Conservation (phyloP, 495 filamentous ascomycete genomes). For the Hyaloscypha bicolor region DNA sequence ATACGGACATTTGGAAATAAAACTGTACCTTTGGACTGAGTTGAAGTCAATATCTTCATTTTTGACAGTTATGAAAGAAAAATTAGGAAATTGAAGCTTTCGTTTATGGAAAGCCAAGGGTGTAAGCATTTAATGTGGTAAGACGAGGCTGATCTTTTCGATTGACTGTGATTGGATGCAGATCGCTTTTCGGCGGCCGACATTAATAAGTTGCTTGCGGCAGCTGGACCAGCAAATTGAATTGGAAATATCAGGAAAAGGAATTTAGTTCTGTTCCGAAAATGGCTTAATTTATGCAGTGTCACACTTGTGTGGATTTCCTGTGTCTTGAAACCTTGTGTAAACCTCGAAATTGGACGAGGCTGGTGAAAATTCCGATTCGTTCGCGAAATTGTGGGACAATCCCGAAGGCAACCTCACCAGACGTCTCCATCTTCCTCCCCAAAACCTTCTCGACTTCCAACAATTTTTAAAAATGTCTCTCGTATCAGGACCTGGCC, state of each 20-base stretch:
- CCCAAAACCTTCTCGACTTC: not conserved
- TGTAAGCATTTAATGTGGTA: not conserved
- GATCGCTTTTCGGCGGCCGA: not conserved
- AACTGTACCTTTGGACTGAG: not conserved
- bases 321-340: not conserved
- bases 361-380: slow-evolving; percentile 7
- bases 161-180: not conserved
- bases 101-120: not conserved
- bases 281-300: not conserved
- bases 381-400: slow-evolving; percentile 9
- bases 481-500: slow-evolving; percentile 33
- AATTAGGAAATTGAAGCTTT: not conserved
- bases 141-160: not conserved
- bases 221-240: not conserved
- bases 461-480: slow-evolving; percentile 23
- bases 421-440: not conserved
- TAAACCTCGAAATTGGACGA: slow-evolving; percentile 3
- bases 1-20: not conserved
- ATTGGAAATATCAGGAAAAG: not conserved
- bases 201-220: not conserved
- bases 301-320: not conserved
- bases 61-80: not conserved
- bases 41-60: not conserved
- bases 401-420: slow-evolving; percentile 3
- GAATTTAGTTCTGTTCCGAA: too few species aligned